These are phyloP conservation scores for Flaveria floridana DNA, from an alignment of 140 eudicot genomes.

Conservation along the genomic window DNA sequence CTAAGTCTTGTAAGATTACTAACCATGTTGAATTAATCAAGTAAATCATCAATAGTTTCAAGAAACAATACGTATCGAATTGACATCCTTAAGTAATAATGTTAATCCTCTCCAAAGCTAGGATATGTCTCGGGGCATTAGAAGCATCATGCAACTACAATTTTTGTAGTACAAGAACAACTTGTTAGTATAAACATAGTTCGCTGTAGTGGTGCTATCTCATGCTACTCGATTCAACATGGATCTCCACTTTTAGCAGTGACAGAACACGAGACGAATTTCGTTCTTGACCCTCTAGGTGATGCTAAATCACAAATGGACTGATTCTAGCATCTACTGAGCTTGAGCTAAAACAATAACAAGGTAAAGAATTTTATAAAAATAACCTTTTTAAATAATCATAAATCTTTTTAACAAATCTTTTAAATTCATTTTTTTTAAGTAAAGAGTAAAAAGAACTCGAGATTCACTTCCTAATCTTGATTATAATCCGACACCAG, in stretches of 20 bases:
- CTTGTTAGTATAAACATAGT: background rate
- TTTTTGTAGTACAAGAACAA: too few species aligned
- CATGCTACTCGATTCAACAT: background rate
- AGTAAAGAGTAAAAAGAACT: conserved; percentile 9
- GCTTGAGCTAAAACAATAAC: background rate
- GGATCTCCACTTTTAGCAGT: background rate
- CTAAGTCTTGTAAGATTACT: background rate
- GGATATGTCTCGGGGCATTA: background rate
- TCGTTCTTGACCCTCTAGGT: background rate
- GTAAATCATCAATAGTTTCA: background rate
- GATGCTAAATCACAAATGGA: background rate
- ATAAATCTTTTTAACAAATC: background rate
- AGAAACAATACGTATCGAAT: background rate
- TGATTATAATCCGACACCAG: conserved; percentile 13
- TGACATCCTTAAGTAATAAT: background rate
- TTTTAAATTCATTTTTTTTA: background rate
- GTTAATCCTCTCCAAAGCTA: background rate
- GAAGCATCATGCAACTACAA: background rate
- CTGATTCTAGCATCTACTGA: background rate
- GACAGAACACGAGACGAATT: background rate
- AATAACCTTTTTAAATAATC: too few species aligned
- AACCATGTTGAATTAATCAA: too few species aligned
- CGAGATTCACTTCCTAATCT: conserved; percentile 26
- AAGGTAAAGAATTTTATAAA: too few species aligned
- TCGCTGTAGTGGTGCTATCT: background rate